phyloP scores from a whole-genome alignment of 352 stramenopile species.

The Pythium aquatile region DNA sequence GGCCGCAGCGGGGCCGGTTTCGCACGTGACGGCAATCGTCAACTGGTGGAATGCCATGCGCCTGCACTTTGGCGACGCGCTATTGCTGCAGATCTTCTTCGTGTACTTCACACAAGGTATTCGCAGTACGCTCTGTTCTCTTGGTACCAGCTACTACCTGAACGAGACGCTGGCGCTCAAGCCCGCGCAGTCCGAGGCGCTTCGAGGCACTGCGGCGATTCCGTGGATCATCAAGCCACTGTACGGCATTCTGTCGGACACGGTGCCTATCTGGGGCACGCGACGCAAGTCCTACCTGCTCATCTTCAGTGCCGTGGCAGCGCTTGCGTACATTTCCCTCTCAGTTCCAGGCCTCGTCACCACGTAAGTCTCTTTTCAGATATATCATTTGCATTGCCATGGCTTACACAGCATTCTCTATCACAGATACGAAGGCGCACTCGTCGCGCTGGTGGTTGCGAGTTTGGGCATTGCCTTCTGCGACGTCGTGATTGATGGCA shows the following conservation, averaged over 20 bases:
- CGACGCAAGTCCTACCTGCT: slow-evolving; percentile 79
- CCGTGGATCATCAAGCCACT: slow-evolving; percentile 83
- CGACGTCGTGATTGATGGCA: slow-evolving; percentile 79
- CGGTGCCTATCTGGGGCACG: slow-evolving; percentile 66
- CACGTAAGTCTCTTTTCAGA: slow-evolving; percentile 28
- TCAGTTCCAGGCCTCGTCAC: slow-evolving; percentile 57
- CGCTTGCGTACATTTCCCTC: slow-evolving; percentile 56
- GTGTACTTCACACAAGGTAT: slow-evolving; percentile 84
- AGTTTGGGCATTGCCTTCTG: slow-evolving; percentile 80
- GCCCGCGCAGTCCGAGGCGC: slow-evolving; percentile 61
- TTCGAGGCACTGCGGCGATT: slow-evolving; percentile 65
- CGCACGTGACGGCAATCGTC: slow-evolving; percentile 36
- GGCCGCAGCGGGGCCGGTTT: slow-evolving; percentile 14
- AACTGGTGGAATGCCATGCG: slow-evolving; percentile 67
- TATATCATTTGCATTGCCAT: neutral
- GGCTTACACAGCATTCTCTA: neutral
- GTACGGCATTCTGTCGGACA: slow-evolving; percentile 80
- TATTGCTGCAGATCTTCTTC: slow-evolving; percentile 82
- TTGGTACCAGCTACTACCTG: slow-evolving; percentile 78
- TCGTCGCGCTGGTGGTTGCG: slow-evolving; percentile 64
- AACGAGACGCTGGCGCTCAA: slow-evolving; percentile 72
- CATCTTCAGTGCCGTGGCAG: slow-evolving; percentile 64
- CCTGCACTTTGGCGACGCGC: slow-evolving; percentile 59
- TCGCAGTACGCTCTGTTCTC: slow-evolving; percentile 69
- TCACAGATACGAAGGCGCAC: slow-evolving; percentile 42